These are phyloP conservation scores for Lithohypha guttulata DNA, from an alignment of 2,329 filamentous ascomycete genomes.

Conservation along the genomic window DNA sequence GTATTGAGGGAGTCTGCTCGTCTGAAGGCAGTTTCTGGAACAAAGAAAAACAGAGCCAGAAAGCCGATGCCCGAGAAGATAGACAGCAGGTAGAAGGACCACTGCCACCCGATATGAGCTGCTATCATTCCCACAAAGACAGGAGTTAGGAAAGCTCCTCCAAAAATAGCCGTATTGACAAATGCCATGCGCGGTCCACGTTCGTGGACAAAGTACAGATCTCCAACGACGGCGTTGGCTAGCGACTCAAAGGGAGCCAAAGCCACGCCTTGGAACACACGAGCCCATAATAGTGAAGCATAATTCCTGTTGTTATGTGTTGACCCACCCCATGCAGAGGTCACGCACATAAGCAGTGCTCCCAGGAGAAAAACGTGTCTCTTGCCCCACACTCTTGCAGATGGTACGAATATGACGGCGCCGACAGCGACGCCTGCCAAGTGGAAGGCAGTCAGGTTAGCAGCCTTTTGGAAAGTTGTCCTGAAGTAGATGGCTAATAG, in stretches of 20 bases:
- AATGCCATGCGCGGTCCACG: conserved; percentile 64
- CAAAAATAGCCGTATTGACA: conserved; percentile 58
- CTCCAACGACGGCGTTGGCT: conserved; percentile 79
- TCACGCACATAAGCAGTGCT: conserved; percentile 59
- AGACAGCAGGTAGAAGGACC: conserved; percentile 79
- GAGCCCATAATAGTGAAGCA: conserved; percentile 60
- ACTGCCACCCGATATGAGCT: conserved; percentile 58
- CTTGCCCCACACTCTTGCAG: conserved; percentile 84
- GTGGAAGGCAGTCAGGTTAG: conserved; percentile 77
- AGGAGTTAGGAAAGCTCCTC: conserved; percentile 66
- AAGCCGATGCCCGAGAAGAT: conserved; percentile 68
- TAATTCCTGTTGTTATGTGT: conserved; percentile 51
- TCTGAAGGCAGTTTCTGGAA: conserved; percentile 72
- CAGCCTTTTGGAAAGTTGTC: conserved; percentile 61
- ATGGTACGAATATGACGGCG: conserved; percentile 77
- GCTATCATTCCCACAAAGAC: conserved; percentile 87
- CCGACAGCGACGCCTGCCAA: conserved; percentile 71
- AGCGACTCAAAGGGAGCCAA: conserved; percentile 82
- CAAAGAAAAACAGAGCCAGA: conserved; percentile 63
- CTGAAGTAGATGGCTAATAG: conserved; percentile 59
- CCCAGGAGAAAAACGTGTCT: conserved; percentile 77
- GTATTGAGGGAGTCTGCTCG: conserved; percentile 59
- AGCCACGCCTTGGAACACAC: conserved; percentile 76
- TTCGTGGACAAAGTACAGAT: conserved; percentile 82
- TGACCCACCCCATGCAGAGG: conserved; percentile 67